These are phyloP conservation scores for Lipomyces yamanashiensis DNA, from an alignment of 805 yeast species.

Conservation along the genomic window DNA sequence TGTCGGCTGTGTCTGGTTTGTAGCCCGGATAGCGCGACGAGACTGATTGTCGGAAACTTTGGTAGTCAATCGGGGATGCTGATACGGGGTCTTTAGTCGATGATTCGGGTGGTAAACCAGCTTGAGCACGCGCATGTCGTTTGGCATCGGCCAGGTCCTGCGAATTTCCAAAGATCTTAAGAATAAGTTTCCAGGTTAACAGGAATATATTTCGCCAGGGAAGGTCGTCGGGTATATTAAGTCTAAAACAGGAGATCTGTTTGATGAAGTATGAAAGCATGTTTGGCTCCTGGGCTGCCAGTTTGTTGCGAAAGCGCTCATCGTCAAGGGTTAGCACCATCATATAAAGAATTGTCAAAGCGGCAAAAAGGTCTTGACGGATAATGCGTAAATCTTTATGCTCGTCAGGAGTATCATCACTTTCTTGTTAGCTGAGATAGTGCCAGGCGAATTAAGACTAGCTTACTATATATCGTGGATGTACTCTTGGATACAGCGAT, in stretches of 20 bases:
- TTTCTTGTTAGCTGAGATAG: not conserved
- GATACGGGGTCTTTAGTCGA: slow-evolving; percentile 1
- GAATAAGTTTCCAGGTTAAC: slow-evolving; percentile 26
- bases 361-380: slow-evolving; percentile 14
- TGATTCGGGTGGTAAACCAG: slow-evolving; percentile 34
- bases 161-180: slow-evolving; percentile 22
- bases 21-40: slow-evolving; percentile 75
- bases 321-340: slow-evolving; percentile 13
- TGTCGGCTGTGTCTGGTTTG: slow-evolving; percentile 51
- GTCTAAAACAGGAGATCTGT: slow-evolving; percentile 18
- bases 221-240: slow-evolving; percentile 19
- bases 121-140: slow-evolving; percentile 17
- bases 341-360: slow-evolving; percentile 27
- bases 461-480: slow-evolving; percentile 16
- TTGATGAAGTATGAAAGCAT: slow-evolving; percentile 26
- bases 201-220: slow-evolving; percentile 28
- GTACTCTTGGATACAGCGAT: slow-evolving; percentile 8
- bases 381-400: not conserved
- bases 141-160: slow-evolving; percentile 18
- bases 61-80: slow-evolving; percentile 58
- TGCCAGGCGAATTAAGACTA: too few species aligned
- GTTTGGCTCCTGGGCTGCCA: slow-evolving; percentile 15
- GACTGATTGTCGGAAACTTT: slow-evolving; percentile 75
- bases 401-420: not conserved
- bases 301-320: not conserved